phyloP scores from a whole-genome alignment of 495 filamentous ascomycete genomes.

The Letharia lupina region DNA sequence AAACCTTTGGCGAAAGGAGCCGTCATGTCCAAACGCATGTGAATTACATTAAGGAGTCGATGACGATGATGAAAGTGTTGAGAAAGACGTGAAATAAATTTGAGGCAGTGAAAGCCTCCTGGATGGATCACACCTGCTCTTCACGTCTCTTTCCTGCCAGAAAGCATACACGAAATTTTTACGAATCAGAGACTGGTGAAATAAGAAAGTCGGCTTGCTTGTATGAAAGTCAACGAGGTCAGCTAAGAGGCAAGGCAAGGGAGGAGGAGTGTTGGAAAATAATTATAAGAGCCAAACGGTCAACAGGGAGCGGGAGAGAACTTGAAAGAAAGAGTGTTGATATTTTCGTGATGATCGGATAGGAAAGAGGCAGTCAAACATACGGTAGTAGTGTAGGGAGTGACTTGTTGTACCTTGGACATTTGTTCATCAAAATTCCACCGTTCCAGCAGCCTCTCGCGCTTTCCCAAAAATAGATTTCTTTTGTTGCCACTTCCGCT shows the following conservation, averaged over 20 bases:
- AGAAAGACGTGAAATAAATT: not conserved
- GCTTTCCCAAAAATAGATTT: constrained; percentile 1
- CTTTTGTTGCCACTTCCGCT: not conserved
- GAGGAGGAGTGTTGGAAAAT: not conserved
- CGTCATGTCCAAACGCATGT: constrained; percentile 13
- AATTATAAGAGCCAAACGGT: not conserved
- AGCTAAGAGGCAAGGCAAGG: constrained; percentile 12
- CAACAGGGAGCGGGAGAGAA: not conserved
- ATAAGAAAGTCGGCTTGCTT: not conserved
- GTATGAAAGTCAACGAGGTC: not conserved
- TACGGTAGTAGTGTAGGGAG: not conserved
- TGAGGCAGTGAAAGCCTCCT: not conserved
- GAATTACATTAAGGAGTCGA: constrained; percentile 3
- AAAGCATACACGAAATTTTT: not conserved
- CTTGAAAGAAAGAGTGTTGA: not conserved
- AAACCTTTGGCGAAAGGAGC: constrained; percentile 18
- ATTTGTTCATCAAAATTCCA: not conserved
- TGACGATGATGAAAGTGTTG: not conserved
- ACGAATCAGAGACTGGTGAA: not conserved
- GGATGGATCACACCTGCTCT: not conserved
- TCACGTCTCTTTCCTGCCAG: not conserved
- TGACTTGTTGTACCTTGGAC: not conserved
- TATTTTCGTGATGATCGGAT: not conserved
- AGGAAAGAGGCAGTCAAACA: not conserved
- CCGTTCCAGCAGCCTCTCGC: not conserved